Evolutionary conservation across 306 rosid species (phyloP), one percentile per base, ranked within the genome.

Genomic region (Gastrolobium bilobum): DNA sequence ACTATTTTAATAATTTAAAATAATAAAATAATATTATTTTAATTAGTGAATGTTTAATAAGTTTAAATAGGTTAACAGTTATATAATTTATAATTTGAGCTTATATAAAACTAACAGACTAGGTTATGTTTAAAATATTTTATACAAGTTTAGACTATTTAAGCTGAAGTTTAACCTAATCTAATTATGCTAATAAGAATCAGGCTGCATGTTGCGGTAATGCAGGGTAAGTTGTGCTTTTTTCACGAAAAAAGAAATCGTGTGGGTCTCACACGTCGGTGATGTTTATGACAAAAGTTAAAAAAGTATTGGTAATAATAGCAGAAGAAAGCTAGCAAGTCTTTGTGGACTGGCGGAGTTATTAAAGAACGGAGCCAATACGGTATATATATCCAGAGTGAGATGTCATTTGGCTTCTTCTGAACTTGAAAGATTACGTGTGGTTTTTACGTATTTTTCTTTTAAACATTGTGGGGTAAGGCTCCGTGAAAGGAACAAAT

Each of bases 201-300:
- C 26, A 20, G 40, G 9, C 26, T 68, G 76, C 83, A 71, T 62
- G 62, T 47, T 5, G 35, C 7, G 26, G 58, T 43, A 29, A 38
- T 4, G 46, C 35, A 30, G 48, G 7, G 76, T 6, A 2, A 33
- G 11, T 59, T 52, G 29, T 57, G 20, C n/a, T n/a, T 37, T 34
- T 26, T 9, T 26, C 8, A 0, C 3, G 40, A 6, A 20, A 4
- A 64, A 42, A 69, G 44, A 77, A 75, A 74, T 72, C 43, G 70
- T 33, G 91, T 88, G 89, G 87, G 89, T 34, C 89, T 80, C 89
- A 83, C 91, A 88, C 87, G 89, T 50, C 7, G 61, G 11, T 7
- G n/a, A 66, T 69, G 15, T 15, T 61, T 10, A 51, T 9, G 59
- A 64, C 54, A 38, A 44, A 7, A 7, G 38, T 48, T 53, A 56